Evolutionary conservation across 1,139 yeast genomes (phyloP).

Genomic region (Diutina scorzettiae): DNA sequence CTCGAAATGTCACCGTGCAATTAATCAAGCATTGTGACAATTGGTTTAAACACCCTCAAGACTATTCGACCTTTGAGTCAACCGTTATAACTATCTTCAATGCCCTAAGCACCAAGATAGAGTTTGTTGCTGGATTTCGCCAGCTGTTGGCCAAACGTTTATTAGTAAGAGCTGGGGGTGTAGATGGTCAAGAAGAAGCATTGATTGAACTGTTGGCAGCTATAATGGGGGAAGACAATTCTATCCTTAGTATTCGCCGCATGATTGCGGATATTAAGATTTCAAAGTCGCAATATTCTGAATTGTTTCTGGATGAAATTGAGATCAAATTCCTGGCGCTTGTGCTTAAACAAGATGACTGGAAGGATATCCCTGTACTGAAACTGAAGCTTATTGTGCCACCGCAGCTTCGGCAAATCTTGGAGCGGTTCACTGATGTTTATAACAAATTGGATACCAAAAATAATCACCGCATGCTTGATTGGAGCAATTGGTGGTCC

Average conservation of each 20-base stretch:
- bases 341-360: slow-evolving; percentile 2
- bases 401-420: not conserved
- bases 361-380: not conserved
- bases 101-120: not conserved
- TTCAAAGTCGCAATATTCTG: not conserved
- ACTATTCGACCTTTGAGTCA: not conserved
- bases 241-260: not conserved
- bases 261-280: not conserved
- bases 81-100: not conserved
- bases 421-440: not conserved
- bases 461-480: not conserved
- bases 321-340: not conserved
- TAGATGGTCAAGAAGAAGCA: not conserved
- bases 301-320: not conserved
- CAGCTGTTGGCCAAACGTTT: not conserved
- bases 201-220: not conserved
- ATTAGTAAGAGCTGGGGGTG: not conserved
- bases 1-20: not conserved
- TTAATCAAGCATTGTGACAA: not conserved
- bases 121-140: not conserved
- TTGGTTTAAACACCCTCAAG: not conserved
- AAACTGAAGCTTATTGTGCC: not conserved
- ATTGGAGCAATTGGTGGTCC: slow-evolving; percentile 4
- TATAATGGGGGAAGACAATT: not conserved
- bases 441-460: not conserved